These are phyloP conservation scores for Lolium multiflorum DNA, from an alignment of 176 grass and related monocot genomes.

Conservation along the genomic window DNA sequence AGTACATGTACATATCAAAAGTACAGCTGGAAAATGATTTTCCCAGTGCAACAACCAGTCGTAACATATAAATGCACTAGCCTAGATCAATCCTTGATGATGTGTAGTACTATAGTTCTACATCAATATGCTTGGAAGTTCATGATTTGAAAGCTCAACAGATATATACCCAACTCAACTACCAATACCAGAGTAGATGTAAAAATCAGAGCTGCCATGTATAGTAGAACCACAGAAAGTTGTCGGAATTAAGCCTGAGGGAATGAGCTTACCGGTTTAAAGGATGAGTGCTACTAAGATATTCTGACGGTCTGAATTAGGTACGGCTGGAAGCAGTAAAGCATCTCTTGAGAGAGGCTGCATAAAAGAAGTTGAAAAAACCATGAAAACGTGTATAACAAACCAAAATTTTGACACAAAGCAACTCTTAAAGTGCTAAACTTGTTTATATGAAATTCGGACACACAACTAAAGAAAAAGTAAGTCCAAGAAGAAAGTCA, in stretches of 20 bases:
- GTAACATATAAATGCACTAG: slow-evolving; percentile 45
- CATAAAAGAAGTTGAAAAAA: not conserved
- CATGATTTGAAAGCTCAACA: slow-evolving; percentile 39
- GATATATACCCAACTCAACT: slow-evolving; percentile 25
- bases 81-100: slow-evolving; percentile 8
- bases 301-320: slow-evolving; percentile 28
- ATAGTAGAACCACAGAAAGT: slow-evolving; percentile 21
- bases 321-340: not conserved
- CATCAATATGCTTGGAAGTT: slow-evolving; percentile 38
- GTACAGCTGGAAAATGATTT: slow-evolving; percentile 44
- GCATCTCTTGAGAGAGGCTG: not conserved
- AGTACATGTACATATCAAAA: slow-evolving; percentile 27
- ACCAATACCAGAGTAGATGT: slow-evolving; percentile 15
- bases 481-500: not conserved
- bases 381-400: not conserved
- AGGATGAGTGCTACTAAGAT: not conserved
- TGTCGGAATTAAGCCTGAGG: slow-evolving; percentile 9
- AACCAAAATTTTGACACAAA: too few relatives aligned
- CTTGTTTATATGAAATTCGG: too few relatives aligned
- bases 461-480: slow-evolving; percentile 3
- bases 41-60: slow-evolving; percentile 41
- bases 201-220: slow-evolving; percentile 12
- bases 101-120: not conserved
- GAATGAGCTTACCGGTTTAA: slow-evolving; percentile 14
- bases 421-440: too few relatives aligned